Percentiles rank a stretch among this genome's conserved stretches.
These are phyloP conservation scores for Magnolia changhungtana DNA, from an alignment of 164 flowering plant genomes.

Conservation along the genomic window DNA sequence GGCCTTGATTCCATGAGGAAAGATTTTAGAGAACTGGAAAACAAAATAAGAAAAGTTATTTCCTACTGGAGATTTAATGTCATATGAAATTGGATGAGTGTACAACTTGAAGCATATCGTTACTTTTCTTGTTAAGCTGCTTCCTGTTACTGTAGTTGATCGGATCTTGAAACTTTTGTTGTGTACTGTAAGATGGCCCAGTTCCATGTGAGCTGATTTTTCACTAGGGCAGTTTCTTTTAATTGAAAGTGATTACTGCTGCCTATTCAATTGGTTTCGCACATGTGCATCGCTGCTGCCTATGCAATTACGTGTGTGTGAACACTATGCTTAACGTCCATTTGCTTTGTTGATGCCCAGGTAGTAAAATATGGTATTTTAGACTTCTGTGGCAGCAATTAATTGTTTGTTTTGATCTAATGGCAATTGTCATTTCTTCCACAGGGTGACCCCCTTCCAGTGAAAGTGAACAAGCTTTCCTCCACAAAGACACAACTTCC, in stretches of 20 bases:
- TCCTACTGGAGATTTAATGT: no score
- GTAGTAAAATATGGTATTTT: no score
- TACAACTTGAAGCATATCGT: not conserved
- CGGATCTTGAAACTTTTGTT: not conserved
- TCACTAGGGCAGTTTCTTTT: not conserved
- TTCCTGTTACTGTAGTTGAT: not conserved
- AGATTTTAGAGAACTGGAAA: no score
- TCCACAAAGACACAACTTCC: conserved; percentile 66
- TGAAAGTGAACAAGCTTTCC: conserved; percentile 66
- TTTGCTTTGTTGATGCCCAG: no score
- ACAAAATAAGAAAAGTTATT: no score
- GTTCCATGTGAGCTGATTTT: not conserved
- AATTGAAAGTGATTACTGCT: not conserved
- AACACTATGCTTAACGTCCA: no score
- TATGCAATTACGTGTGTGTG: no score
- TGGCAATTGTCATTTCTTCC: not conserved
- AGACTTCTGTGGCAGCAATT: not conserved
- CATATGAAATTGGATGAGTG: not conserved
- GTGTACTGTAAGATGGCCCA: not conserved
- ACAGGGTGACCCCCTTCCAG: conserved; percentile 51
- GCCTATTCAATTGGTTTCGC: not conserved
- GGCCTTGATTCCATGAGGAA: no score
- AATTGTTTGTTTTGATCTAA: not conserved
- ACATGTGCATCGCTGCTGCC: no score
- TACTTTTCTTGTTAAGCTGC: not conserved